Base-by-base conservation (phyloP, 2,329 filamentous ascomycete species). In the Drechslera avenae region DNA sequence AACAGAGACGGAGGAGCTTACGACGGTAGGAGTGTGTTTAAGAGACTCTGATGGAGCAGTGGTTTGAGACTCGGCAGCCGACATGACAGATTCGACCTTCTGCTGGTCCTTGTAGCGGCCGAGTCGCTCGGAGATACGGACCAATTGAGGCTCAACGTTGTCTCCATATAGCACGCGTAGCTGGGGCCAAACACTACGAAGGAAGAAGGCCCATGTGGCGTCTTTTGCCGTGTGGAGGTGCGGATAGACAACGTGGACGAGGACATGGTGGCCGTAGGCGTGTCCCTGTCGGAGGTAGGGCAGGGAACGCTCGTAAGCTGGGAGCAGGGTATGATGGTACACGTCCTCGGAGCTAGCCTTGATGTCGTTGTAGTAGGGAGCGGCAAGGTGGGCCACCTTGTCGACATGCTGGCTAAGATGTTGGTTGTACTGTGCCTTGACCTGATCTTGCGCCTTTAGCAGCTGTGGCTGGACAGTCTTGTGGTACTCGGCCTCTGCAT, bases 91-190 rank as follows among this genome's bases (percentile, higher is more conserved):
- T 59, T 86, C 81, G 17, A 88, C 62, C 60, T 84, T 86, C 68
- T 83, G 84, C 16, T 84, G 84, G 62, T 83, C 81, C 58, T 81
- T 86, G 73, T 91, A 90, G 39, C 88, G 81, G 33, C 91, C 92
- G 9, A 99, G 82, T 37, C 92, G 86, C 76, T 97, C 89, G 10
- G 90, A 90, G 65, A 99, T 97, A 64, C 91, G 90, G 49, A 93
- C 84, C 12, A 99, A 81, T 74, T 99, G 95, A 12, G 95, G 95
- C 76, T 97, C 92, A 3, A 99, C 92, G 63, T 96, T 96, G 67
- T 96, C 87, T 9, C 87, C 84, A 67, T 97, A 97, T 4, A 97
- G 77, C 12, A 89, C 81, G 19, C 88, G 85, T 9, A 97, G 57
- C 58, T 88, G 87, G 2, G 93, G 93, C 87, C 90, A 94, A 13